Conservation (phyloP, 257 asterid genomes). For the Agastache rugosa region DNA sequence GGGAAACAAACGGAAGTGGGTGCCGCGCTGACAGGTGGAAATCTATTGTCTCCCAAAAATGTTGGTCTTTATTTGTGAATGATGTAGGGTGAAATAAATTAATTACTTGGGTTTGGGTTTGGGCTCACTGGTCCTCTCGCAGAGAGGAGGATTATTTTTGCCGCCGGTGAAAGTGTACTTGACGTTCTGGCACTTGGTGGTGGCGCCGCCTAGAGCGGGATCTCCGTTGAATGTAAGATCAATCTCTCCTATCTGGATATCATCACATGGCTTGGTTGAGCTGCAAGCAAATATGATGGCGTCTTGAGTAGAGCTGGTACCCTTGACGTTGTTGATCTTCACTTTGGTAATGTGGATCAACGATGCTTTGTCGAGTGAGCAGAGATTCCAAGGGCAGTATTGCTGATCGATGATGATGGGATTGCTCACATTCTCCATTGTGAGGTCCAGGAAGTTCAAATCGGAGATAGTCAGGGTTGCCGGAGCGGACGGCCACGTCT, state of each 20-base stretch:
- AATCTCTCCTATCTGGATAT: conserved; percentile 48
- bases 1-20: too few species aligned
- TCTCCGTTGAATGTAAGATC: conserved; percentile 49
- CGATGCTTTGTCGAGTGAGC: conserved; percentile 37
- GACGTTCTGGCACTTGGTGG: conserved; percentile 48
- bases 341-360: conserved; percentile 36
- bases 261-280: conserved; percentile 47
- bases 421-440: conserved; percentile 39
- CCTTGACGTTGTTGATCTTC: conserved; percentile 35
- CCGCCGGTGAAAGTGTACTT: conserved; percentile 53
- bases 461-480: conserved; percentile 34
- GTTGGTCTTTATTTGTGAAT: too few species aligned
- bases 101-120: background rate
- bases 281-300: conserved; percentile 51
- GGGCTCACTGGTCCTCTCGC: conserved; percentile 2
- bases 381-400: conserved; percentile 53
- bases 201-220: conserved; percentile 23
- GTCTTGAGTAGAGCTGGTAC: conserved; percentile 44
- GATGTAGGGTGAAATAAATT: too few species aligned
- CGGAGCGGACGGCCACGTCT: conserved; percentile 59
- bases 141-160: conserved; percentile 42
- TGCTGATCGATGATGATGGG: conserved; percentile 55
- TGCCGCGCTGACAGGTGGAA: too few species aligned
- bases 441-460: conserved; percentile 40
- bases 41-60: too few species aligned